Evolutionary conservation across 1,139 yeast genomes (phyloP), one percentile per base, ranked within the genome.

Genomic region (Protomyces inouyei): DNA sequence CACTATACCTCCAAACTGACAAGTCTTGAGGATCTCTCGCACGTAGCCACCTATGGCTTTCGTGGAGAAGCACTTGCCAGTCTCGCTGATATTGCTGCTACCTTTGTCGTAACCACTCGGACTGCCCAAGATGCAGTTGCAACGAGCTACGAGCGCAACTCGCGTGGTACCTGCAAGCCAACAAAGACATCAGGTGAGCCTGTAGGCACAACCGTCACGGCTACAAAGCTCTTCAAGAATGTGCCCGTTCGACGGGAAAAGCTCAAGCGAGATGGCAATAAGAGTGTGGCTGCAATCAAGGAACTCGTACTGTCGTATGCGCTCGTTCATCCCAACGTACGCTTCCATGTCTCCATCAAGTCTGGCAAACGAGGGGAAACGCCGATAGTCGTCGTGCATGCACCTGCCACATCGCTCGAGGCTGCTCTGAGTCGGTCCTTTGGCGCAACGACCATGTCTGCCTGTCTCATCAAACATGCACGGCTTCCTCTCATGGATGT

Each of bases 61-160:
- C 76, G 86, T 69, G 92, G 93, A 4, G 88, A 85, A 70, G 87
- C 90, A 0, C 77, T 86, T 25, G 79, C 84, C 1, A 82, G 82
- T 64, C 73, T 82, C 23, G 77, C 82, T 9, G 69, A 72, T 43
- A 72, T 67, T 54, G 71, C 64, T 14, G 67, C 70, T 28, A 54
- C 52, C 35, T 64, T 81, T 70, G 72, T 72, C 45, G 69, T 80
- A 1, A 70, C 71, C 2, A 73, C 82, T 0, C 75, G 73, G 55
- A 73, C 77, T 1, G 40, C 55, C 3, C 67, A 66, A 0, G 79
- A 78, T 32, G 52, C 52, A 0, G 66, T 73, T 25, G 82, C 77
- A 0, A 75, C 75, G 52, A 66, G 67, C 14, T 80, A 83, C 83
- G 64, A 57, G 2, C 76, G 79, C 2, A 69, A 70, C 55, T 61